These are phyloP conservation scores for Metschnikowia colocasiae DNA, from an alignment of 805 yeast species.

Conservation along the genomic window DNA sequence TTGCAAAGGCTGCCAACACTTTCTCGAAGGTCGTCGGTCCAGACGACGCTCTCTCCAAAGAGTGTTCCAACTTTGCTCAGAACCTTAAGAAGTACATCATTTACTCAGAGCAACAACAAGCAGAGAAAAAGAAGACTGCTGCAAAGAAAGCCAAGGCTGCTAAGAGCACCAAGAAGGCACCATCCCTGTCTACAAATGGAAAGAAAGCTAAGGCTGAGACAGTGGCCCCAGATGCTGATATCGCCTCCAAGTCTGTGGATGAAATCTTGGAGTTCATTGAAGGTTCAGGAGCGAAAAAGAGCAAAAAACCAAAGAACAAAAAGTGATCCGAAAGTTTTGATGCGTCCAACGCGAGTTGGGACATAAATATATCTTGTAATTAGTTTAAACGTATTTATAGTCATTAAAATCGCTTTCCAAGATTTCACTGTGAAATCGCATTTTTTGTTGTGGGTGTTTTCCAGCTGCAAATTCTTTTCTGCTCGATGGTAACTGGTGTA, in stretches of 20 bases:
- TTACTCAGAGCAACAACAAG: slow-evolving; percentile 39
- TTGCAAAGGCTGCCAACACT: slow-evolving; percentile 52
- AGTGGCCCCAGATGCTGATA: slow-evolving; percentile 43
- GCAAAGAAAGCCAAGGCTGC: slow-evolving; percentile 19
- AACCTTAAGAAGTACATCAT: slow-evolving; percentile 51
- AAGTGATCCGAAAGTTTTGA: background rate
- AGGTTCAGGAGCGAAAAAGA: slow-evolving; percentile 27
- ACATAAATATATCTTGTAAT: slow-evolving; percentile 3
- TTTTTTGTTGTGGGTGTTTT: no score
- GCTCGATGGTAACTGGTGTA: no score
- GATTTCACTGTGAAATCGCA: no score
- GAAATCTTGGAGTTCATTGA: slow-evolving; percentile 70
- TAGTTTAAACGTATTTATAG: slow-evolving; percentile 4
- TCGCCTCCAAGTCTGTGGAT: slow-evolving; percentile 64
- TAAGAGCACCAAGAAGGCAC: slow-evolving; percentile 17
- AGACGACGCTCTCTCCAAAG: slow-evolving; percentile 62
- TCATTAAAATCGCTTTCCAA: background rate
- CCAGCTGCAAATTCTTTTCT: no score
- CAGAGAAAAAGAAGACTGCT: slow-evolving; percentile 26
- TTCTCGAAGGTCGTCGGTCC: slow-evolving; percentile 62
- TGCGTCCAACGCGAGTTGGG: background rate
- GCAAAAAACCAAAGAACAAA: slow-evolving; percentile 11
- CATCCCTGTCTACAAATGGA: slow-evolving; percentile 7
- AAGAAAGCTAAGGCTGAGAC: slow-evolving; percentile 15
- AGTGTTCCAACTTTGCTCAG: slow-evolving; percentile 60